phyloP scores from a whole-genome alignment of 2,329 filamentous ascomycete species.

The Fusarium sp. region DNA sequence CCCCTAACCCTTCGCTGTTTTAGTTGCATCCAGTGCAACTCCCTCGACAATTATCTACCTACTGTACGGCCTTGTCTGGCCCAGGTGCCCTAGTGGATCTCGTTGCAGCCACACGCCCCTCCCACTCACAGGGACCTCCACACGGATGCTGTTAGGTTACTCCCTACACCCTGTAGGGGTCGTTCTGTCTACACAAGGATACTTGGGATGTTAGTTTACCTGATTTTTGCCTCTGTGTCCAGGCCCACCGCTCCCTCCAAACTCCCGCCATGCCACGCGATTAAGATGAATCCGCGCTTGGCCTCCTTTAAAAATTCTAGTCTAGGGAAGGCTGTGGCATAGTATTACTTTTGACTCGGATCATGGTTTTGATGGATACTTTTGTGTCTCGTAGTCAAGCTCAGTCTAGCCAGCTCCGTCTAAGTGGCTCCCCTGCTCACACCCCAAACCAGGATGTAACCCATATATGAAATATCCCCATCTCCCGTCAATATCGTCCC shows the following conservation, averaged over 20 bases:
- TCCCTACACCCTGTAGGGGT: constrained; percentile 9
- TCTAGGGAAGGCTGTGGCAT: not conserved
- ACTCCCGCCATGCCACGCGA: constrained; percentile 11
- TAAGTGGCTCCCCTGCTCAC: constrained; percentile 29
- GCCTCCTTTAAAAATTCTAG: constrained; percentile 11
- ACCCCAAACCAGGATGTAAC: constrained; percentile 23
- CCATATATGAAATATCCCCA: constrained; percentile 41
- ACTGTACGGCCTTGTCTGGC: not conserved
- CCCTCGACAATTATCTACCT: constrained; percentile 8
- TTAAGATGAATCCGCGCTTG: constrained; percentile 16
- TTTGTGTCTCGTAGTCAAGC: constrained; percentile 12
- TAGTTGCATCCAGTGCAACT: constrained; percentile 25
- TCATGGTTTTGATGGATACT: constrained; percentile 12
- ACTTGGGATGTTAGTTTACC: constrained; percentile 5
- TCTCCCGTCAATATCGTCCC: constrained; percentile 32
- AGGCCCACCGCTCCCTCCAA: constrained; percentile 12
- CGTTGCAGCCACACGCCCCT: constrained; percentile 8
- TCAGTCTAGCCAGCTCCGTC: constrained; percentile 23
- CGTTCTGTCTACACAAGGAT: not conserved
- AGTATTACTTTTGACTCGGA: constrained; percentile 4
- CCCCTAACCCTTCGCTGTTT: constrained; percentile 16
- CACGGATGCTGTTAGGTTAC: constrained; percentile 1
- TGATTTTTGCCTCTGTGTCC: constrained; percentile 8
- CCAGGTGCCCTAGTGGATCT: not conserved
- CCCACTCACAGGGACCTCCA: constrained; percentile 7